Evolutionary conservation across 139 green algal genomes (phyloP), one percentile per base, ranked within the genome.

Genomic region (Tetraselmis chui): DNA sequence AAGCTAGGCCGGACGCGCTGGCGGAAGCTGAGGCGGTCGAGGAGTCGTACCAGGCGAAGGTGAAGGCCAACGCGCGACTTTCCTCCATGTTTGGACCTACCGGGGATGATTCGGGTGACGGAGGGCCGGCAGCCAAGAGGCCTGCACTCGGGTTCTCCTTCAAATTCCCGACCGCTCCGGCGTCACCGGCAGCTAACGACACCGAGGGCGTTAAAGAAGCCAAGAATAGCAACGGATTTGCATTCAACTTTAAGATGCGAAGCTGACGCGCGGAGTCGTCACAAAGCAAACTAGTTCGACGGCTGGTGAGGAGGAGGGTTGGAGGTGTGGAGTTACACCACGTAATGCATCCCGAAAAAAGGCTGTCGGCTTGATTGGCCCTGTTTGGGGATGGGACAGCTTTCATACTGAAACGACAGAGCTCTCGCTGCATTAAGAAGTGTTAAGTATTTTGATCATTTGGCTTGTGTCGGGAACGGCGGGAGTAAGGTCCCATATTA

Each of bases 1-100:
- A 86, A 77, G 29, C 89, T 25, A 79, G 79, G 29, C 91, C 91
- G 0, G 80, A 91, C 32, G 83, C 91, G 77, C 59, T 86, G 78
- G 83, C 31, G 59, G 76, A 59, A 18, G 45, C 83, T 81, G 83
- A 86, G 83, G 76, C 24, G 28, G 74, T 76, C 32, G 75, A 83
- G 76, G 82, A 74, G 59, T 58, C 74, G 45, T 28, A 59, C 2
- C 67, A 28, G 0, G 77, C 31, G 79, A 78, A 45, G n/a, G n/a
- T 76, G 30, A 78, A 83, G 81, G 30, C 59, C 0, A 59, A 81
- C 32, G 5, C 45, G 45, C 45, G 58, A 31, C 80, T 83, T 2
- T 28, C 67, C 1, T 1, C 30, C 1, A 30, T 83, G 18, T 83
- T 83, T n/a, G n/a, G n/a, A n/a, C n/a, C n/a, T n/a, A n/a, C n/a